phyloP scores from a whole-genome alignment of 345 rosid genomes.

The Lepidium sativum region DNA sequence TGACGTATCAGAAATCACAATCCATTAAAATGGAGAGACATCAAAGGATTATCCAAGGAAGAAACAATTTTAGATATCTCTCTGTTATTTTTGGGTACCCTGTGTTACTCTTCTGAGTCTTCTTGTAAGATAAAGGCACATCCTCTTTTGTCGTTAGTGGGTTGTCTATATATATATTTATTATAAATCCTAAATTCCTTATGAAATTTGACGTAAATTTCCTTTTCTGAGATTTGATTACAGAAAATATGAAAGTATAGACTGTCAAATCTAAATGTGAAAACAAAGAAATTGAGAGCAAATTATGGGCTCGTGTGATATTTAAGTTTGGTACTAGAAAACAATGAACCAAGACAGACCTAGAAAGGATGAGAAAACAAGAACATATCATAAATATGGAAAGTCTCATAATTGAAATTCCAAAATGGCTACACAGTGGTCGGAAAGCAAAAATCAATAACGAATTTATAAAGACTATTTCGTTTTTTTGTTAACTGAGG shows the following conservation, averaged over 20 bases:
- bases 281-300: not conserved
- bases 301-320: not conserved
- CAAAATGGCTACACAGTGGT: not conserved
- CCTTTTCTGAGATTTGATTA: not conserved
- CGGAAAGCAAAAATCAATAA: not conserved
- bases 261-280: not conserved
- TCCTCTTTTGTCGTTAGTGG: not conserved
- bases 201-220: not conserved
- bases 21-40: conserved; percentile 31
- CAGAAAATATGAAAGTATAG: not conserved
- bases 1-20: conserved; percentile 14
- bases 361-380: not conserved
- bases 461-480: not conserved
- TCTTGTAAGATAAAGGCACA: conserved; percentile 13
- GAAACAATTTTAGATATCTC: not conserved
- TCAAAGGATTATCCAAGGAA: not conserved
- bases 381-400: not conserved
- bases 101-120: conserved; percentile 1
- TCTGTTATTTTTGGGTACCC: not conserved
- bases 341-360: not conserved
- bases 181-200: not conserved
- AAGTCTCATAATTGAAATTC: not conserved
- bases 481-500: not conserved
- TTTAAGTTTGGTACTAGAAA: not conserved
- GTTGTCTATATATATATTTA: not conserved